Percentiles rank a stretch among this genome's conserved stretches.
Evolutionary conservation across 495 filamentous ascomycete species (phyloP).

Genomic region (Talaromyces borbonicus): DNA sequence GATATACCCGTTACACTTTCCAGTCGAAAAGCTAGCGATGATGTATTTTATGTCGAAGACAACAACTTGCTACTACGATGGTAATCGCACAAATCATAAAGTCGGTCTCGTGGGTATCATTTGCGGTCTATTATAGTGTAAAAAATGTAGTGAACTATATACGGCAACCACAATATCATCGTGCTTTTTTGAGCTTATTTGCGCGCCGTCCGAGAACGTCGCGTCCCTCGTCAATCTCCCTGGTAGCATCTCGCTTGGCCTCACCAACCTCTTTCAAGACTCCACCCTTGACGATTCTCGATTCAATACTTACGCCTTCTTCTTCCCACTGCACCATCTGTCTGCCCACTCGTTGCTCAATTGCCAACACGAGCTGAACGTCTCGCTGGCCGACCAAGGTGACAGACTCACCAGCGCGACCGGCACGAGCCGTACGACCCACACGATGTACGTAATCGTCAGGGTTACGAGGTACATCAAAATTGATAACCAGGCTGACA

Average conservation of each 20-base stretch:
- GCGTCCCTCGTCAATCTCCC: slow-evolving; percentile 85
- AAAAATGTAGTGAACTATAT: no score
- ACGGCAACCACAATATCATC: slow-evolving; percentile 13
- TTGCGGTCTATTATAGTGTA: no score
- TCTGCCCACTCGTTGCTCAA: slow-evolving; percentile 71
- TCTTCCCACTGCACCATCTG: slow-evolving; percentile 77
- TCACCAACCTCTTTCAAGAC: slow-evolving; percentile 79
- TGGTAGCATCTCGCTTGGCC: slow-evolving; percentile 79
- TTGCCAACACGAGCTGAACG: slow-evolving; percentile 74
- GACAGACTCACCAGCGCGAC: slow-evolving; percentile 67
- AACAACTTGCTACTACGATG: slow-evolving; percentile 10
- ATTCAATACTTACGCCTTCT: slow-evolving; percentile 84
- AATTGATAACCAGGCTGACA: slow-evolving; percentile 86
- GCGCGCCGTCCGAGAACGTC: slow-evolving; percentile 54
- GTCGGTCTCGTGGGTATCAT: neutral
- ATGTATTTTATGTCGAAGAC: no score
- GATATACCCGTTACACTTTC: slow-evolving; percentile 2
- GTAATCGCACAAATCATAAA: neutral
- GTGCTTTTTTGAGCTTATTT: slow-evolving; percentile 38
- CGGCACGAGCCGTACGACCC: slow-evolving; percentile 88
- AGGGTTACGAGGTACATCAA: slow-evolving; percentile 87
- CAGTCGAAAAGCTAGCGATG: neutral
- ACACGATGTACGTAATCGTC: slow-evolving; percentile 97
- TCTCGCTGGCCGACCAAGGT: slow-evolving; percentile 90
- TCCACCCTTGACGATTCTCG: slow-evolving; percentile 64